Conservation (phyloP, 192 early-diverging fungal genomes). For the Backusella sp. region DNA sequence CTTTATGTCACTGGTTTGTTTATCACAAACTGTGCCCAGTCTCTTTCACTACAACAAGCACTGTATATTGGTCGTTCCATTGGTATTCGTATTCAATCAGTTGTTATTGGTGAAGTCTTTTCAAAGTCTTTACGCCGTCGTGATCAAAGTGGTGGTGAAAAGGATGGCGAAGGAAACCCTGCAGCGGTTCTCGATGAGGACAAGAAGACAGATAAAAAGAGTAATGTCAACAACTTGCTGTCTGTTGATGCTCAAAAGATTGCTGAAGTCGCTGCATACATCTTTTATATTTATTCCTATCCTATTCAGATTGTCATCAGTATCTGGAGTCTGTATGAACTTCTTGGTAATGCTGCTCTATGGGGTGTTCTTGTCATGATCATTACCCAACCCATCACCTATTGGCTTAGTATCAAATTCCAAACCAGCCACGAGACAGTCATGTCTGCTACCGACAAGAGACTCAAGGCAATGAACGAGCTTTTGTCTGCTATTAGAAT, state of each 20-base stretch:
- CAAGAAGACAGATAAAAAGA: constrained; percentile 25
- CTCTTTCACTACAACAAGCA: constrained; percentile 47
- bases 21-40: constrained; percentile 42
- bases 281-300: constrained; percentile 62
- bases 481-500: constrained; percentile 87
- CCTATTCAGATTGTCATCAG: constrained; percentile 69
- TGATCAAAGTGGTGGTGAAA: constrained; percentile 23
- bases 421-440: constrained; percentile 46
- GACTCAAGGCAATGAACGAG: constrained; percentile 82
- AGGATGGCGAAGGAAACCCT: not conserved
- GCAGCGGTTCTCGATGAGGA: constrained; percentile 13
- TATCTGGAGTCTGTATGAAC: constrained; percentile 65
- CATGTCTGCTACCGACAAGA: constrained; percentile 70
- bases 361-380: constrained; percentile 72
- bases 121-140: constrained; percentile 38
- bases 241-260: constrained; percentile 63
- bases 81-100: constrained; percentile 55
- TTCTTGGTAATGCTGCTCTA: constrained; percentile 84
- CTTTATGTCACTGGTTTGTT: constrained; percentile 62
- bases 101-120: constrained; percentile 39
- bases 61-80: constrained; percentile 67
- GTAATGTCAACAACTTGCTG: constrained; percentile 63
- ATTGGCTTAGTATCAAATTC: constrained; percentile 47
- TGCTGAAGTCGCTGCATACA: constrained; percentile 47
- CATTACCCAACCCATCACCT: constrained; percentile 59